Evolutionary conservation across 495 filamentous ascomycete genomes (phyloP).

Genomic region (Aspergillus heteromorphus): DNA sequence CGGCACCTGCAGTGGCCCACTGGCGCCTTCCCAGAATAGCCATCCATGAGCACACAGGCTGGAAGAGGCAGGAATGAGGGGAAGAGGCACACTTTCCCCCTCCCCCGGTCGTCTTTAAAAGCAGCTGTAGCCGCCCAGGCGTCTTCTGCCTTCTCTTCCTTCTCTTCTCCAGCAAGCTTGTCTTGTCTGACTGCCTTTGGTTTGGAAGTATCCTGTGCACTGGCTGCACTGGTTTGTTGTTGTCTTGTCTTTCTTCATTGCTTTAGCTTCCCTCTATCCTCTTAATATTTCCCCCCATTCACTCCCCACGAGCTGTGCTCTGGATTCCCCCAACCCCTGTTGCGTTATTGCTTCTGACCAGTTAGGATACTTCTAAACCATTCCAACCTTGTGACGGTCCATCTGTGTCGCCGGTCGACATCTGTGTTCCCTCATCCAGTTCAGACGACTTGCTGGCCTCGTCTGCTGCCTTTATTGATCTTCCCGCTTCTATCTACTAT

Average conservation of each 20-base stretch:
- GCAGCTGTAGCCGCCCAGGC: slow-evolving; percentile 35
- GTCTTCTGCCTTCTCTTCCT: slow-evolving; percentile 36
- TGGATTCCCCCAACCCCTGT: slow-evolving; percentile 15
- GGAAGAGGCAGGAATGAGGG: no score
- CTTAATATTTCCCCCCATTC: slow-evolving; percentile 22
- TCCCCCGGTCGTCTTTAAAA: slow-evolving; percentile 22
- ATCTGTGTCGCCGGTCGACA: slow-evolving; percentile 50
- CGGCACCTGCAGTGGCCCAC: background rate
- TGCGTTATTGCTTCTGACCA: slow-evolving; percentile 20
- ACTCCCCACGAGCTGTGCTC: slow-evolving; percentile 17
- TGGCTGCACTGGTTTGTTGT: slow-evolving; percentile 44
- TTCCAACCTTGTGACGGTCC: slow-evolving; percentile 23
- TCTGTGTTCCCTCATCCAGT: slow-evolving; percentile 32
- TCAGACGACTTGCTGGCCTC: slow-evolving; percentile 29
- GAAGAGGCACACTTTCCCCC: no score
- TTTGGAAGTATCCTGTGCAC: slow-evolving; percentile 48
- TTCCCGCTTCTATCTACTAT: background rate
- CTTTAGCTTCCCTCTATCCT: slow-evolving; percentile 31
- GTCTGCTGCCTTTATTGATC: slow-evolving; percentile 11
- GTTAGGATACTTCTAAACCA: slow-evolving; percentile 32
- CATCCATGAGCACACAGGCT: background rate
- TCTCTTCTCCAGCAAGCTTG: slow-evolving; percentile 66
- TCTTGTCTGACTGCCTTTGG: slow-evolving; percentile 56
- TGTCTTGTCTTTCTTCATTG: slow-evolving; percentile 49
- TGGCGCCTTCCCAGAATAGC: background rate